phyloP scores from a whole-genome alignment of 257 asterid genomes.

The Rauvolfia tetraphylla region DNA sequence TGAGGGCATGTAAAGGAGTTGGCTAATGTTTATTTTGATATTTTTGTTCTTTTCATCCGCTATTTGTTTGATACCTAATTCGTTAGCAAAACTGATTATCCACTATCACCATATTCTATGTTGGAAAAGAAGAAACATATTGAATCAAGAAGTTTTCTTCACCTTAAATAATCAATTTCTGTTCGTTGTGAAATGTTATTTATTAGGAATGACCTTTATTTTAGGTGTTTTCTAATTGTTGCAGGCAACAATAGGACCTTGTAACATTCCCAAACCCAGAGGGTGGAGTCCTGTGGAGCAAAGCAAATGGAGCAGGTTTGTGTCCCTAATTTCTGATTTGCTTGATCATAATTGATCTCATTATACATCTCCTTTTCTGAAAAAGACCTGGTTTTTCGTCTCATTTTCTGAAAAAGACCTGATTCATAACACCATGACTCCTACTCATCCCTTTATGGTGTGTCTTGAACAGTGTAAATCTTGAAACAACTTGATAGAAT shows the following conservation, averaged over 20 bases:
- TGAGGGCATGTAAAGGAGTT: not conserved
- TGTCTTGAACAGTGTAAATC: not conserved
- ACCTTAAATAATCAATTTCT: not conserved
- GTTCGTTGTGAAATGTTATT: not conserved
- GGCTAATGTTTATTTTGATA: not conserved
- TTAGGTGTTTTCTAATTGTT: slow-evolving; percentile 16
- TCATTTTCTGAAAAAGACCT: not conserved
- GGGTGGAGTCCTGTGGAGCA: slow-evolving; percentile 94
- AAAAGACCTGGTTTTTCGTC: not conserved
- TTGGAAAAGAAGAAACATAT: not conserved
- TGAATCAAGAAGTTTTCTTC: not conserved
- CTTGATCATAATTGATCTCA: not conserved
- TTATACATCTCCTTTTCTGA: not conserved
- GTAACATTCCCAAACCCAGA: slow-evolving; percentile 89
- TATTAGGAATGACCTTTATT: not conserved
- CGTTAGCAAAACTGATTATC: not conserved
- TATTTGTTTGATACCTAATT: not conserved
- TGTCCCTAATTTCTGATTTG: slow-evolving; percentile 17
- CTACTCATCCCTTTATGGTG: not conserved
- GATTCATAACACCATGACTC: not conserved
- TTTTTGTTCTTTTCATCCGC: not conserved
- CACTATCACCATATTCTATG: not conserved
- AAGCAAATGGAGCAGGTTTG: slow-evolving; percentile 95
- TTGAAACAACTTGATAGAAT: not conserved
- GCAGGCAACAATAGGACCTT: slow-evolving; percentile 94